A percentile compares a stretch with the other conserved stretches of the same genome.
Conservation (phyloP, 2,329 filamentous ascomycete species). For the Cercospora berteroae region DNA sequence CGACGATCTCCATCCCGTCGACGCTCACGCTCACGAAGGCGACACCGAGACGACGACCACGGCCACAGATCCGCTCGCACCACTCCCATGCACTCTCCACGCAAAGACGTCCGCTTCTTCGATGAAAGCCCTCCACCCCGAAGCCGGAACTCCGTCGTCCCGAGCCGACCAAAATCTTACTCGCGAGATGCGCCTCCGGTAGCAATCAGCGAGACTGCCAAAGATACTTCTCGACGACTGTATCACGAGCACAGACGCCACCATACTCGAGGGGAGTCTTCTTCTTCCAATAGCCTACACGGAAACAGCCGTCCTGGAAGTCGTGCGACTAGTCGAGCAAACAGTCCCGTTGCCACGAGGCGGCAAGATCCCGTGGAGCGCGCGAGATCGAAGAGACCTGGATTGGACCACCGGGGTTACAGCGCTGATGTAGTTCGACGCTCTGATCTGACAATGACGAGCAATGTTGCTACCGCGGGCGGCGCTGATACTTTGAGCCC, state of each 20-base stretch:
- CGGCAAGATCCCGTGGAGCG: background rate
- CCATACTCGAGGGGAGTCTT: background rate
- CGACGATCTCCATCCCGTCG: constrained; percentile 7
- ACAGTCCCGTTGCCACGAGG: background rate
- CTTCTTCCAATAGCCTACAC: background rate
- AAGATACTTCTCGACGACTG: constrained; percentile 23
- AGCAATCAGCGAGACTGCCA: constrained; percentile 22
- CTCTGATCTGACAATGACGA: background rate
- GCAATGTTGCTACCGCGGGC: constrained; percentile 2
- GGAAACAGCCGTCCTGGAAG: background rate
- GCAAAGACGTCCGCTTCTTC: constrained; percentile 25
- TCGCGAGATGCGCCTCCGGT: constrained; percentile 21
- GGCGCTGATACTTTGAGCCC: background rate
- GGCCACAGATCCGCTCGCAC: constrained; percentile 4
- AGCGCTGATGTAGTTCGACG: background rate
- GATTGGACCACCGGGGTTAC: background rate
- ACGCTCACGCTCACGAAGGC: constrained; percentile 7
- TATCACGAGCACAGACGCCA: constrained; percentile 12
- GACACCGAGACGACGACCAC: constrained; percentile 1
- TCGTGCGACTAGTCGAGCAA: constrained; percentile 1
- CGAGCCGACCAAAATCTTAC: constrained; percentile 22
- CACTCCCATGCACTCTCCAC: constrained; percentile 8
- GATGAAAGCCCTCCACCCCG: constrained; percentile 18
- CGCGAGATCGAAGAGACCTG: background rate
- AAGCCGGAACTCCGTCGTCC: constrained; percentile 2